These are phyloP conservation scores for Elsinoe necatrix DNA, from an alignment of 2,329 filamentous ascomycete species.

Conservation along the genomic window DNA sequence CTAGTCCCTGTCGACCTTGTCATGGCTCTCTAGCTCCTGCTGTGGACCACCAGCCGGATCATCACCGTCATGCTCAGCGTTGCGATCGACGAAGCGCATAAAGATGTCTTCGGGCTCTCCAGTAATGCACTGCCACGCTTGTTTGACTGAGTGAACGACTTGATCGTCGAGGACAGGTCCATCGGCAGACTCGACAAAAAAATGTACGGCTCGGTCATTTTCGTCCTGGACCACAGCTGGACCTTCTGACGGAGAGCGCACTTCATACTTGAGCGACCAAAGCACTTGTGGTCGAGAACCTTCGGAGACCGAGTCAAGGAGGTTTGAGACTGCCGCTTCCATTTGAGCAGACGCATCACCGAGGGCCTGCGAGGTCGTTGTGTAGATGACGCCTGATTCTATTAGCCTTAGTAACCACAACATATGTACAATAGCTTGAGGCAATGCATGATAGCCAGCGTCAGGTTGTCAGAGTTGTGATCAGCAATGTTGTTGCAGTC, in stretches of 20 bases:
- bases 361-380: conserved; percentile 37
- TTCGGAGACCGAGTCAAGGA: conserved; percentile 34
- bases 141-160: conserved; percentile 56
- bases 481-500: conserved; percentile 91
- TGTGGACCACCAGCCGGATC: not conserved
- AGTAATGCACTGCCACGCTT: conserved; percentile 60
- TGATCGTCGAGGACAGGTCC: conserved; percentile 68
- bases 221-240: conserved; percentile 24
- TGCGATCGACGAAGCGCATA: conserved; percentile 70
- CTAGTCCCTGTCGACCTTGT: no score
- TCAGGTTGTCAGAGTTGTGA: conserved; percentile 85
- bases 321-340: conserved; percentile 33
- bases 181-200: conserved; percentile 51
- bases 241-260: conserved; percentile 29
- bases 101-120: conserved; percentile 51
- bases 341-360: conserved; percentile 30
- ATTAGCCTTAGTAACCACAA: conserved; percentile 30
- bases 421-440: conserved; percentile 21
- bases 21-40: no score
- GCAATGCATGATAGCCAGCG: conserved; percentile 24
- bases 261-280: conserved; percentile 48
- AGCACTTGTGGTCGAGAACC: conserved; percentile 35
- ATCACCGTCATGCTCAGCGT: conserved; percentile 52
- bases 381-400: conserved; percentile 50
- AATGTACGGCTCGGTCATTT: conserved; percentile 39